These are phyloP conservation scores for Butyriboletus appendiculatus DNA, from an alignment of 1,284 basidiomycete species.

Conservation along the genomic window DNA sequence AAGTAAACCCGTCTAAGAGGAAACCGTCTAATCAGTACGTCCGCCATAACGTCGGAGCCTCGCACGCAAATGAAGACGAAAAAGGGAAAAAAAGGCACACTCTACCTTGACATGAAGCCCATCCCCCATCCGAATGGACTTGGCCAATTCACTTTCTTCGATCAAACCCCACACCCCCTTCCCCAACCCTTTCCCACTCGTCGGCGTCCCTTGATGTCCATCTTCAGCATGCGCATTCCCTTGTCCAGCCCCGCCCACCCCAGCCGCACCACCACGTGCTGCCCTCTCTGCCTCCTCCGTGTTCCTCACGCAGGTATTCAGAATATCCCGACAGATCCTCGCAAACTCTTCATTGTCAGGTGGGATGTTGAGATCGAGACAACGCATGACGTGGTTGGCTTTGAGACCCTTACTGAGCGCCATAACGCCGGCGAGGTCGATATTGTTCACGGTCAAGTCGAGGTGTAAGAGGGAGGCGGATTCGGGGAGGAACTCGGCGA, in stretches of 20 bases:
- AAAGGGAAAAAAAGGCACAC: neutral
- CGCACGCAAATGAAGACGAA: neutral
- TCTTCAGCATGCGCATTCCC: constrained; percentile 4
- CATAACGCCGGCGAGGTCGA: constrained; percentile 92
- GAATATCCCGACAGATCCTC: constrained; percentile 76
- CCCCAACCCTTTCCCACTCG: constrained; percentile 44
- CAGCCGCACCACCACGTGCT: constrained; percentile 17
- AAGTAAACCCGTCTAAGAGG: constrained; percentile 8
- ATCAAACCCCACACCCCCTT: constrained; percentile 80
- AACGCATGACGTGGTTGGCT: constrained; percentile 83
- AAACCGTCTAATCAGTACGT: neutral
- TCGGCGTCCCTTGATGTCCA: constrained; percentile 10
- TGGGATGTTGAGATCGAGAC: constrained; percentile 91
- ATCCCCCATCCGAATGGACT: constrained; percentile 61
- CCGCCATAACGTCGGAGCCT: too few relatives aligned
- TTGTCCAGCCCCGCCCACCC: neutral
- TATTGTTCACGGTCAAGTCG: constrained; percentile 78
- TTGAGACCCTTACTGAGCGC: constrained; percentile 87
- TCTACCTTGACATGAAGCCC: constrained; percentile 54
- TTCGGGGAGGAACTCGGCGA: constrained; percentile 96
- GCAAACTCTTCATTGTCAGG: constrained; percentile 89
- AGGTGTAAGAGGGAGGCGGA: constrained; percentile 86
- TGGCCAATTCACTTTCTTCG: constrained; percentile 77
- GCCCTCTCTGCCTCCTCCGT: constrained; percentile 77
- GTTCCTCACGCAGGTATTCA: constrained; percentile 86